Evolutionary conservation across 257 asterid species (phyloP), one percentile per base, ranked within the genome.

Genomic region (Ophiorrhiza pumila): DNA sequence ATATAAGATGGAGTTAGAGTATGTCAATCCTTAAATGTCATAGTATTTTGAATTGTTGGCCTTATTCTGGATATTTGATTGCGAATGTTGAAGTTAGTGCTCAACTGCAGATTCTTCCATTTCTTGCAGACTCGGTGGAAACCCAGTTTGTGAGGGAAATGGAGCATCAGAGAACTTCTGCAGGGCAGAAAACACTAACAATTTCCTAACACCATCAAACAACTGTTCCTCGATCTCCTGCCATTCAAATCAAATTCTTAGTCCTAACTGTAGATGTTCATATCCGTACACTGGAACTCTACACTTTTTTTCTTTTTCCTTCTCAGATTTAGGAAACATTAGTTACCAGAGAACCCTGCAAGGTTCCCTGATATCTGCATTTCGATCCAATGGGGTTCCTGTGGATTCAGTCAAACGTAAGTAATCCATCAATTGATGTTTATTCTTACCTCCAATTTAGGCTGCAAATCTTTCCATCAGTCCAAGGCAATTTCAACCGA

Each of bases 271-370:
- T 76, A 75, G 62, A 74, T 92, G 97, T 73, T 76, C 87, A 73
- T 69, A 86, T 78, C 96, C 98, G 7, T 90, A 87, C 79, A 79
- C 78, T n/a, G 98, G 98, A 82, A 80, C 81, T 41, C 71, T 92
- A 42, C 87, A 84, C 81, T 92, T 92, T 82, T 87, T 78, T 68
- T 89, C 98, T 25, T 71, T 41, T 75, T 83, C 98, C 81, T 92
- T 92, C 89, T 81, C 97, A 27, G 80, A 92, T 83, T 80, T 89
- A 20, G 79, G 63, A 4, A 91, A 92, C 60, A 73, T 77, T 27
- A 86, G 87, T 32, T 92, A 92, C 76, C 80, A 80, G 72, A 68
- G 56, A 57, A 73, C 73, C 74, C 98, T 92, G 65, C 63, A 72
- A 17, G 90, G 86, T n/a, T 56, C 78, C 56, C 72, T 92, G 75